These are phyloP conservation scores for Zygnema circumcarinatum DNA, from an alignment of 139 green algal species.

Conservation along the genomic window DNA sequence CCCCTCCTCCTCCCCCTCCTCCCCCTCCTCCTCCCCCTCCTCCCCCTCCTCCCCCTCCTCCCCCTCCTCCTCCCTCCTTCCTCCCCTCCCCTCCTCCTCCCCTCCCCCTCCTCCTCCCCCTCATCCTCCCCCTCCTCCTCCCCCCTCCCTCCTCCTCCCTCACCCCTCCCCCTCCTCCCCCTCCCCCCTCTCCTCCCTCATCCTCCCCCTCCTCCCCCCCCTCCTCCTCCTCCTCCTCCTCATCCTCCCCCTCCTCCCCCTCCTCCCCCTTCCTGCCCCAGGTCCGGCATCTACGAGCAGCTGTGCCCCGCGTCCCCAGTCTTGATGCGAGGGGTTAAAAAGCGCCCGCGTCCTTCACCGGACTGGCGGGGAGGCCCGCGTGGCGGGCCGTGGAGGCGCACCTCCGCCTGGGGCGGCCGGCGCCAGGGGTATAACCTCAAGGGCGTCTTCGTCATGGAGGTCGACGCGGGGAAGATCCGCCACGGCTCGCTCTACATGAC, in stretches of 20 bases:
- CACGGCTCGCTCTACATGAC: conserved; percentile 29
- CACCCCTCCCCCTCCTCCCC: neutral
- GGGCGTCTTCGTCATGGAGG: conserved; percentile 16
- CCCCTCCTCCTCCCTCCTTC: neutral
- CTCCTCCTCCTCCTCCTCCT: neutral
- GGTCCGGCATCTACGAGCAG: conserved; percentile 1
- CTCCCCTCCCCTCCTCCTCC: neutral
- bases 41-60: neutral
- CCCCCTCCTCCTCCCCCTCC: neutral
- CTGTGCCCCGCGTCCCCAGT: conserved; percentile 2
- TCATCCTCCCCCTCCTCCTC: neutral
- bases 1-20: neutral
- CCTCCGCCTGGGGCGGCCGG: no score
- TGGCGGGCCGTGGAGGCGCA: no score
- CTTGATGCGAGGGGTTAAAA: no score
- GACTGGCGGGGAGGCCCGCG: no score
- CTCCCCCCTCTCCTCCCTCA: neutral
- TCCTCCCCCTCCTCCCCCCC: neutral
- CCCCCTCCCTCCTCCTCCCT: neutral
- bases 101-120: neutral
- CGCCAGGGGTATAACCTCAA: no score
- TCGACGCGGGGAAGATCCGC: neutral
- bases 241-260: neutral
- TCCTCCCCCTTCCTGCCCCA: neutral
- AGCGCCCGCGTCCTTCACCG: no score